Conservation (phyloP, 257 asterid genomes). For the Solanum infundibuliforme region DNA sequence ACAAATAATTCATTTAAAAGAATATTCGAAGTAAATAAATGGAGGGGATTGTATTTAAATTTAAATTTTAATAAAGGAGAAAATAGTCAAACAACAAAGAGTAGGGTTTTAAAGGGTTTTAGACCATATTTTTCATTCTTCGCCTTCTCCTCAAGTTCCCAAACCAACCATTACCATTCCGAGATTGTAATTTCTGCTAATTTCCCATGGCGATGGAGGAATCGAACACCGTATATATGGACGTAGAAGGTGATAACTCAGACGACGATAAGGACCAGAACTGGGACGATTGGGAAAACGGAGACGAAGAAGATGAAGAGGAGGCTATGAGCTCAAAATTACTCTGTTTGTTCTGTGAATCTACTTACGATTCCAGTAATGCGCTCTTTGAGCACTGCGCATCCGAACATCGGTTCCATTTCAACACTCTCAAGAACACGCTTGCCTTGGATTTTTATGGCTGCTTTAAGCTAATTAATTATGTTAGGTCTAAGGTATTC, state of each 20-base stretch:
- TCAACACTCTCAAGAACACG: constrained; percentile 23
- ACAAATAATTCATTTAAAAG: neutral
- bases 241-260: constrained; percentile 8
- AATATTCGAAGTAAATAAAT: neutral
- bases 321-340: constrained; percentile 13
- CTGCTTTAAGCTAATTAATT: constrained; percentile 79
- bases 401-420: constrained; percentile 54
- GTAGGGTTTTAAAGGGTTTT: neutral
- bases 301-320: constrained; percentile 16
- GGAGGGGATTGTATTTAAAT: neutral
- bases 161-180: neutral
- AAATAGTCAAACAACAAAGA: neutral
- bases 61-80: neutral
- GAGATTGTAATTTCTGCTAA: neutral
- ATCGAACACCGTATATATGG: neutral
- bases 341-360: constrained; percentile 71
- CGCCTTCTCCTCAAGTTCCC: neutral
- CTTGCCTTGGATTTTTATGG: constrained; percentile 62
- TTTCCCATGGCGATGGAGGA: constrained; percentile 13
- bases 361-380: constrained; percentile 25
- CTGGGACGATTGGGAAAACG: constrained; percentile 39
- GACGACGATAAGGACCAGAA: constrained; percentile 17
- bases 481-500: constrained; percentile 71
- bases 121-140: neutral
- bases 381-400: constrained; percentile 65